Evolutionary conservation across 441 rosid genomes (phyloP), one percentile per base, ranked within the genome.

Genomic region (Adansonia madagascariensis): DNA sequence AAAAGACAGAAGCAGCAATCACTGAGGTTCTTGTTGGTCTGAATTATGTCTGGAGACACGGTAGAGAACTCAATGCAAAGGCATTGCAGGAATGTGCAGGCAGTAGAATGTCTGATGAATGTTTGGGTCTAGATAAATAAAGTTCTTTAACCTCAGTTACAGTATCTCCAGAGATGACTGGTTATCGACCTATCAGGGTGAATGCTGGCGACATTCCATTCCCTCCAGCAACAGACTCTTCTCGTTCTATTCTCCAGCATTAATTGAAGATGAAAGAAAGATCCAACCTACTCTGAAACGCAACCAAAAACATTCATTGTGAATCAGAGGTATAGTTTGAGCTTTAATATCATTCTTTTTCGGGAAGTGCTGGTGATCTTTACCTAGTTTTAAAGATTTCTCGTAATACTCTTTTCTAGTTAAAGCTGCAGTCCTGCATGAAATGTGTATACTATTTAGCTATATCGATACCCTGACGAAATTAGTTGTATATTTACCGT

Each of bases 21-120:
- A 88, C 96, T 3, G 99, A 96, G 90, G 97, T 96, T 84, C 95
- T 96, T 52, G 97, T 96, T 61, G 99, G 98, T 63, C 89, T 96
- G 74, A 96, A 96, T 79, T 94, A 94, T 63, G 84, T 94, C 17
- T 96, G 98, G 95, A 88, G 99, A 82, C 81, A 85, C 6, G 93
- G 93, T 60, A 84, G 91, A 78, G 99, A 94, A 81, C 84, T 89
- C 64, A 94, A 94, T 74, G 85, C 94, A 14, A 89, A 90, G 80
- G 91, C 93, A 77, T 80, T 91, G 80, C 87, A 86, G 80, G 98
- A 90, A 84, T 90, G 96, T 78, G 82, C 88, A 0, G 86, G 92
- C 79, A 84, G 91, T 76, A 83, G 87, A 81, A 79, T 86, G 44
- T 89, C 92, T 49, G 90, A 89, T 56, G 91, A 89, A 83, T 90